A percentile compares a stretch with the other conserved stretches of the same genome.
These are phyloP conservation scores for Phaeosphaeriaceae sp. DNA, from an alignment of 2,329 filamentous ascomycete species.

Conservation along the genomic window DNA sequence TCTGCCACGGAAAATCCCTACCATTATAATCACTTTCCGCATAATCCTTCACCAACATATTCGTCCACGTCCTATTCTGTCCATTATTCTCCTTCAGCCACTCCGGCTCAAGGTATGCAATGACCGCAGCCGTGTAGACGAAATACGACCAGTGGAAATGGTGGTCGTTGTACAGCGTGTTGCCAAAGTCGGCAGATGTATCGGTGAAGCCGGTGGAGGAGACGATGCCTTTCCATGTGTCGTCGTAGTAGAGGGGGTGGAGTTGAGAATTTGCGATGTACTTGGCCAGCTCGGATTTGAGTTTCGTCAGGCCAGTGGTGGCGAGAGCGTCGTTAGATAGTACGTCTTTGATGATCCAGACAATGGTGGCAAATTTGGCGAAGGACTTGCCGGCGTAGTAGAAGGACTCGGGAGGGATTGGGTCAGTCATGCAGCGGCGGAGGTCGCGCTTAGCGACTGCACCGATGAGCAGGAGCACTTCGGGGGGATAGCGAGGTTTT, in stretches of 20 bases:
- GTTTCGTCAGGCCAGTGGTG: slow-evolving; percentile 56
- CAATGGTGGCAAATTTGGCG: slow-evolving; percentile 51
- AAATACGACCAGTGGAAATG: slow-evolving; percentile 81
- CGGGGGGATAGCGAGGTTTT: slow-evolving; percentile 48
- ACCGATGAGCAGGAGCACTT: slow-evolving; percentile 66
- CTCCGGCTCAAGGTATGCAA: slow-evolving; percentile 76
- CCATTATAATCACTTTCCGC: slow-evolving; percentile 78
- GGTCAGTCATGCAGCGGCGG: slow-evolving; percentile 73
- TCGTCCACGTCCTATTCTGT: slow-evolving; percentile 79
- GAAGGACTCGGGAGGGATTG: slow-evolving; percentile 82
- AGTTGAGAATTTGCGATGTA: slow-evolving; percentile 55
- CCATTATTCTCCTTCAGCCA: slow-evolving; percentile 65
- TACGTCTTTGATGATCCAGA: slow-evolving; percentile 60
- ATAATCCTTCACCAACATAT: slow-evolving; percentile 81
- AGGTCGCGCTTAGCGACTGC: slow-evolving; percentile 75
- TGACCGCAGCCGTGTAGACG: slow-evolving; percentile 83
- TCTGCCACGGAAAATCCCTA: slow-evolving; percentile 74
- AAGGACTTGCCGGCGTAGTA: slow-evolving; percentile 81
- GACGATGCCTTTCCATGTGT: slow-evolving; percentile 79
- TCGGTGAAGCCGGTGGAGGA: slow-evolving; percentile 79
- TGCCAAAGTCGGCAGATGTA: slow-evolving; percentile 78
- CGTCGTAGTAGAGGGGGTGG: slow-evolving; percentile 64
- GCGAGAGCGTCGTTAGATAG: slow-evolving; percentile 62
- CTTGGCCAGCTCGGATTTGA: slow-evolving; percentile 55
- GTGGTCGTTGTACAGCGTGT: slow-evolving; percentile 78